phyloP scores from a whole-genome alignment of 2,329 filamentous ascomycete species.

The Chaetomium strumarium region DNA sequence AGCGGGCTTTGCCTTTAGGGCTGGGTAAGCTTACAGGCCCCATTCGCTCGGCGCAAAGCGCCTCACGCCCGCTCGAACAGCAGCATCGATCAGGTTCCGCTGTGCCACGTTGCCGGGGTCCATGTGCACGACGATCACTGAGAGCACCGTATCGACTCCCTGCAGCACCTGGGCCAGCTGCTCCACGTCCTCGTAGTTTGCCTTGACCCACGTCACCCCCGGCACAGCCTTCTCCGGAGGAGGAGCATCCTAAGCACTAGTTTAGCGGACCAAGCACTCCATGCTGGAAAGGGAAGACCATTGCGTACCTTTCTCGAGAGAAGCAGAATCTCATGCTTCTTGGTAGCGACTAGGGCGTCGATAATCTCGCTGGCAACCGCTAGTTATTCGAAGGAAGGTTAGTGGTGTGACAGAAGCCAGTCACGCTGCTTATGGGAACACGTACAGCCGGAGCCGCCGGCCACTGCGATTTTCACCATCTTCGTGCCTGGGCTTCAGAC shows the following conservation, averaged over 20 bases:
- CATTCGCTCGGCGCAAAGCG: conserved; percentile 28
- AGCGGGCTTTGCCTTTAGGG: neutral
- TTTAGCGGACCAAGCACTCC: neutral
- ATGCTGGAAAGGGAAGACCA: neutral
- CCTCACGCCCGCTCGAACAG: conserved; percentile 20
- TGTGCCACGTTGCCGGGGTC: conserved; percentile 20
- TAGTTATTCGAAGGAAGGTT: neutral
- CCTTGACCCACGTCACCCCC: conserved; percentile 11
- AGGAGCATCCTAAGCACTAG: neutral
- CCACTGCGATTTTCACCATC: conserved; percentile 17
- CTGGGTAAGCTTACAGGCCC: conserved; percentile 5
- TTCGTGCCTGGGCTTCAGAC: too few relatives aligned
- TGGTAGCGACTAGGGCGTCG: conserved; percentile 9
- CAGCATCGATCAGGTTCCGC: conserved; percentile 26
- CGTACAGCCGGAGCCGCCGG: conserved; percentile 13
- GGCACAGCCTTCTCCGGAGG: neutral
- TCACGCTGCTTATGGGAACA: neutral
- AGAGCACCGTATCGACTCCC: conserved; percentile 25
- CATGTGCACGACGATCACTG: conserved; percentile 23
- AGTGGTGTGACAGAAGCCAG: neutral
- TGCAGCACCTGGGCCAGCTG: conserved; percentile 19
- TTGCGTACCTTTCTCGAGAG: conserved; percentile 12
- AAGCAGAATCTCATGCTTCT: conserved; percentile 15
- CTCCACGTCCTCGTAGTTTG: conserved; percentile 19
- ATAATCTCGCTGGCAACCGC: conserved; percentile 15